Base-by-base conservation (phyloP, 1,139 yeast species). In the Kodamaea plutei region DNA sequence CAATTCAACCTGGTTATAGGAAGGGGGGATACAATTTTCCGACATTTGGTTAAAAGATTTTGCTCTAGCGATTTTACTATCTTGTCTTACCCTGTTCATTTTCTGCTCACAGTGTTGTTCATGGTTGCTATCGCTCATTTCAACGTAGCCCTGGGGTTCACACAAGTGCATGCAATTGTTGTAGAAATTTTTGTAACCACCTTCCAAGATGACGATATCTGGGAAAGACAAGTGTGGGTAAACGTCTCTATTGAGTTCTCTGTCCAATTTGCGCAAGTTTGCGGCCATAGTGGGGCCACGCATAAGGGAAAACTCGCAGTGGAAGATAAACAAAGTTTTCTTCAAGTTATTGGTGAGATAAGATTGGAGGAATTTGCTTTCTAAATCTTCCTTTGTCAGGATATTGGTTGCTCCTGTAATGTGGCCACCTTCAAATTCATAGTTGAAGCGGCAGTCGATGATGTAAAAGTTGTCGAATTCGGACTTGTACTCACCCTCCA, bases 201-300 rank as follows among this genome's bases (percentile, higher is more conserved):
- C 98, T 44, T 87, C 85, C 30, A 91, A 67, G 23, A 91, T 77
- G 23, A 85, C 79, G 29, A 91, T 76, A 58, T 91, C 96, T 2
- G 98, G 98, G 50, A 80, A 91, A 41, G 74, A 75, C 36, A 91
- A 65, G 40, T 69, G 64, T 1, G 98, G 98, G 56, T 91, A 93
- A 40, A 73, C 65, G 34, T 79, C 78, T 40, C 77, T 71, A 53
- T 89, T 88, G 31, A 76, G 47, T 28, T 72, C 73, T 38, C 98
- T 73, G 59, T 91, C 98, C 44, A 84, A 73, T 42, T 81, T 81
- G 41, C 98, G 69, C 36, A 91, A 68, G 53, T 87, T 89, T 36
- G 80, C 68, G 1, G 97, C 97, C 83, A 91, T 78, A 30, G 84
- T 67, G 3, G 98, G 98, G 8, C 97, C 96, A 37, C 98, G 71